Percentiles rank a stretch among this genome's conserved stretches.
Conservation (phyloP, 1,284 basidiomycete genomes). For the Bjerkandera adusta region DNA sequence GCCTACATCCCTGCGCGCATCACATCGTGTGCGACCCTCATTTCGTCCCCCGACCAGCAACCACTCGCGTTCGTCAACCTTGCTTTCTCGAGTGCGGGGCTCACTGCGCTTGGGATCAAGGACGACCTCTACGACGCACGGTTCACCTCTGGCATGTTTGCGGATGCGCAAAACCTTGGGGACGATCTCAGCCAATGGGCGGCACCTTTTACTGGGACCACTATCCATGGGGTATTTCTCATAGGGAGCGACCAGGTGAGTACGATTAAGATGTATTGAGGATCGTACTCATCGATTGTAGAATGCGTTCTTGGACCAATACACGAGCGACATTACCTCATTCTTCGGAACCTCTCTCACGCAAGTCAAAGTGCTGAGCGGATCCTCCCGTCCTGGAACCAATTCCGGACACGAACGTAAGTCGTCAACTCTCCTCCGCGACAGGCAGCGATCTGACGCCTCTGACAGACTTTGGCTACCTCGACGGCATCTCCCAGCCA, state of each 20-base stretch:
- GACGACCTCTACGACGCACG: slow-evolving; percentile 1
- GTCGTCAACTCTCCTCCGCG: slow-evolving; percentile 14
- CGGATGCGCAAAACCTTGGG: background rate
- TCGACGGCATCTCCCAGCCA: slow-evolving; percentile 29
- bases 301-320: background rate
- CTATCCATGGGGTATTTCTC: slow-evolving; percentile 10
- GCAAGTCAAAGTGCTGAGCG: no score
- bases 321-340: background rate
- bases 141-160: background rate
- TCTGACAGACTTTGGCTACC: slow-evolving; percentile 22
- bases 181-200: slow-evolving; percentile 7
- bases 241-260: slow-evolving; percentile 11
- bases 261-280: background rate
- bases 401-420: slow-evolving; percentile 2
- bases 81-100: slow-evolving; percentile 1
- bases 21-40: slow-evolving; percentile 1
- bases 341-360: background rate
- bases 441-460: background rate
- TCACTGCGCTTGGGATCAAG: background rate
- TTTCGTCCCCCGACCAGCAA: slow-evolving; percentile 4
- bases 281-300: background rate
- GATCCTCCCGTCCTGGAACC: background rate
- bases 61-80: slow-evolving; percentile 9
- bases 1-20: slow-evolving; percentile 1
- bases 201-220: slow-evolving; percentile 2